Base-by-base conservation (phyloP, 139 green algal species). In the Chlamydomonas incerta region DNA sequence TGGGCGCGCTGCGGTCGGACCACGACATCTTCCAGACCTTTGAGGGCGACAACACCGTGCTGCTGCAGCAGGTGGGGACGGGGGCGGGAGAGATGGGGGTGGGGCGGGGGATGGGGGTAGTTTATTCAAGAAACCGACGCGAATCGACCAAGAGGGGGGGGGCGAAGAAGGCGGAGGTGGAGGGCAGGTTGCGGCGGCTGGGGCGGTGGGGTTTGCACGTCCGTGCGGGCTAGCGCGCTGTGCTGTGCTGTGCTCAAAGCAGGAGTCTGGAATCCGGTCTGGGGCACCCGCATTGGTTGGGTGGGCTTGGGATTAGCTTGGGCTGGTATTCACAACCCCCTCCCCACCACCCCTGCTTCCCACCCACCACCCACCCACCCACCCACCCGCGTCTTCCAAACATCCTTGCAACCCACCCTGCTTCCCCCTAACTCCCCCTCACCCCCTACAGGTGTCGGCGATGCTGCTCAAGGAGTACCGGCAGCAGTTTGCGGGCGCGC, bases 1-100 rank as follows among this genome's bases (percentile, higher is more conserved):
- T 98, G 72, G 95, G 95, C 26, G 90, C 90, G n/a, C 88, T 94
- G 89, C 91, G 95, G 46, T 92, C 80, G 31, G 95, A 98, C 83
- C 95, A 98, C 72, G 94, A 97, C 93, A 97, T 96, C 89, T 96
- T 96, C 88, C 92, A 95, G 85, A 97, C 93, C 21, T 95, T 95
- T 87, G 93, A 95, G 86, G 93, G 95, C 10, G 95, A 98, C 90
- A 98, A 98, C 92, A 97, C 94, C 21, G 95, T 98, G 85, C 90
- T 98, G 85, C 91, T 96, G 91, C 94, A 97, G 93, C 94, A 96
- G 91, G 93, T 94, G 72, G 23, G 83, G 29, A n/a, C 5, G 41
- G 18, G 10, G 68, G 47, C 23, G 66, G 50, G 66, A 13, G 2
- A 35, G 21, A 6, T 2, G 23, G 35, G 41, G 69, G 37, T 21